Evolutionary conservation across 2,329 filamentous ascomycete genomes (phyloP).

Genomic region (Lasiodiplodia citricola): DNA sequence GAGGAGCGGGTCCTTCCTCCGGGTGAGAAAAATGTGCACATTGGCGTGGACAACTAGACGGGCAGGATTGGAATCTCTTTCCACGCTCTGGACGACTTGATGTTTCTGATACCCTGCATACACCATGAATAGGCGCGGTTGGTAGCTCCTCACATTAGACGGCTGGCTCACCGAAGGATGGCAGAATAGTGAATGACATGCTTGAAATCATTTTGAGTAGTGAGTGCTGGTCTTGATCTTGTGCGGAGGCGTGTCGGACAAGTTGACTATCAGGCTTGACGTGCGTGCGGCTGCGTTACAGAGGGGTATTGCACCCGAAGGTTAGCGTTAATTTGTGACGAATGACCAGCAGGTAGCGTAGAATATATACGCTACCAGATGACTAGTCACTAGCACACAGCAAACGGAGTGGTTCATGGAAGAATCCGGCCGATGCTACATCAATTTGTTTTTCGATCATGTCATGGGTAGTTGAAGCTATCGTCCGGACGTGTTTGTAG

Average conservation of each 20-base stretch:
- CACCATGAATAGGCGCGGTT: conserved; percentile 17
- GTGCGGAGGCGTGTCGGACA: no score
- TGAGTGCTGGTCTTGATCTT: background rate
- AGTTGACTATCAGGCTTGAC: background rate
- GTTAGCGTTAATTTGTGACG: no score
- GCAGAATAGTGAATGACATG: background rate
- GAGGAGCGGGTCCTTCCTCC: conserved; percentile 63
- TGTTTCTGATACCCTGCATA: conserved; percentile 26
- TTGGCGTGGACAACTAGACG: conserved; percentile 60
- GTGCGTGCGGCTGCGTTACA: conserved; percentile 2
- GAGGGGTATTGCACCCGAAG: no score
- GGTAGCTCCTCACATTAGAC: background rate
- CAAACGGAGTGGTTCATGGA: no score
- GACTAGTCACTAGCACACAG: no score
- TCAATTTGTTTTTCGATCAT: no score
- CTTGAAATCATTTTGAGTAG: background rate
- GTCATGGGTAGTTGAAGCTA: no score
- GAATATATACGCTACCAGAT: no score
- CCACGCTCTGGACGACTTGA: conserved; percentile 9
- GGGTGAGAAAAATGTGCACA: conserved; percentile 67
- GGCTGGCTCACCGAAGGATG: conserved; percentile 5
- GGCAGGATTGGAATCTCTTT: background rate
- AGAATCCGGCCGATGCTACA: no score
- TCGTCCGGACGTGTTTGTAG: no score
- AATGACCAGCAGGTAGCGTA: no score